Conservation (phyloP, 2,329 filamentous ascomycete species). For the Penicillium sp. region DNA sequence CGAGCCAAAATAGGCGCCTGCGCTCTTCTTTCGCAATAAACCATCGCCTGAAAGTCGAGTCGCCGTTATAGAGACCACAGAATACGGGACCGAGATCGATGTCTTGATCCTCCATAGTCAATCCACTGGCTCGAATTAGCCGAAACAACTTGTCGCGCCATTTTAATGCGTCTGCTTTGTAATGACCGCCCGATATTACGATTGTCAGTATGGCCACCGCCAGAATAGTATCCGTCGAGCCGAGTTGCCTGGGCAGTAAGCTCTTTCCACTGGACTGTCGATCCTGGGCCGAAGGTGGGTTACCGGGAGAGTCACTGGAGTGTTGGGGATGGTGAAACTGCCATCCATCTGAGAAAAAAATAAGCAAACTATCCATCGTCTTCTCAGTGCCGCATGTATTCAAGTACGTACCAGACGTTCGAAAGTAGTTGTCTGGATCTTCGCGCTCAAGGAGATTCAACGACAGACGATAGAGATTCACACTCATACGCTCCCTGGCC, state of each 20-base stretch:
- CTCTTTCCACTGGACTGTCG: conserved; percentile 18
- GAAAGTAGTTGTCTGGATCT: conserved; percentile 24
- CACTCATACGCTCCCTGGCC: conserved; percentile 39
- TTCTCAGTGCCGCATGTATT: too few species aligned
- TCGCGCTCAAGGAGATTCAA: conserved; percentile 30
- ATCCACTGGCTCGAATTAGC: conserved; percentile 40
- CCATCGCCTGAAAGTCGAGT: conserved; percentile 20
- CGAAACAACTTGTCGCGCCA: conserved; percentile 49
- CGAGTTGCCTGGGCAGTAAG: conserved; percentile 15
- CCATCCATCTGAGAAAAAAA: conserved; percentile 11
- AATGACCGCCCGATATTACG: conserved; percentile 49
- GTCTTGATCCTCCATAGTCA: conserved; percentile 42
- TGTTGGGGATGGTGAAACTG: conserved; percentile 14
- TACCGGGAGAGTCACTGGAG: conserved; percentile 1
- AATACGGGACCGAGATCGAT: conserved; percentile 33
- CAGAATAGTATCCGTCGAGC: conserved; percentile 43
- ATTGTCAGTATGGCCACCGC: conserved; percentile 48
- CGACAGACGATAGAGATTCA: conserved; percentile 32
- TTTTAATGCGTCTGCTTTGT: conserved; percentile 50
- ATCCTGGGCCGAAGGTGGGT: conserved; percentile 6
- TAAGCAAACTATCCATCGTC: neutral
- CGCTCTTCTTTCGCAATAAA: conserved; percentile 41
- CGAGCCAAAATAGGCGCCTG: conserved; percentile 49
- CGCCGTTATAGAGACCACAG: conserved; percentile 39
- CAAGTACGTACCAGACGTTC: conserved; percentile 12